A percentile compares a stretch with the other conserved stretches of the same genome.
phyloP scores from a whole-genome alignment of 2,329 filamentous ascomycete species.

The Talaromyces sp. region DNA sequence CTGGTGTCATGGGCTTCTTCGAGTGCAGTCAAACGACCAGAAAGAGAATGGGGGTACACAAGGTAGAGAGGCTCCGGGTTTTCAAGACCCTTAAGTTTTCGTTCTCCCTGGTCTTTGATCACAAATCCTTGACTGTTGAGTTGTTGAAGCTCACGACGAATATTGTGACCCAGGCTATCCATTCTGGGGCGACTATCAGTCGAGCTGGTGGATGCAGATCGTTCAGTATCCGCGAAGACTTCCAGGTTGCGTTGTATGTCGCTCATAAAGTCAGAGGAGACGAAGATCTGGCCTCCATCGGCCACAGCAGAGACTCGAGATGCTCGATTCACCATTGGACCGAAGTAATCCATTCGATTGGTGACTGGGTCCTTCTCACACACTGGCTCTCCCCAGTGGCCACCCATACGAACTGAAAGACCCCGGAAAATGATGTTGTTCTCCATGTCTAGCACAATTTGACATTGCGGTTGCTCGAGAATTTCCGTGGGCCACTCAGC shows the following conservation, averaged over 20 bases:
- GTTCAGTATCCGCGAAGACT: constrained; percentile 82
- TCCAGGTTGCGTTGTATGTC: constrained; percentile 92
- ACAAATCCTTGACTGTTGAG: constrained; percentile 92
- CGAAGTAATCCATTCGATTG: constrained; percentile 98
- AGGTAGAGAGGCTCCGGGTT: constrained; percentile 96
- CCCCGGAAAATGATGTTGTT: constrained; percentile 90
- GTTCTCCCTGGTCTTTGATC: constrained; percentile 93
- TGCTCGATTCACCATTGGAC: constrained; percentile 97
- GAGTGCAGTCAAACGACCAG: constrained; percentile 62
- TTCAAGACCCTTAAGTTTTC: constrained; percentile 93
- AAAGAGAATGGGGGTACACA: constrained; percentile 87
- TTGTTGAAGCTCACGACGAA: constrained; percentile 83
- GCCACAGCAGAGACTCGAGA: constrained; percentile 92
- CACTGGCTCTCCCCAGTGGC: constrained; percentile 92
- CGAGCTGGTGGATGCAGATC: constrained; percentile 66
- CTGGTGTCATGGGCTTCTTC: constrained; percentile 54
- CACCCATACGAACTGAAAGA: constrained; percentile 94
- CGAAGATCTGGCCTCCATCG: constrained; percentile 94
- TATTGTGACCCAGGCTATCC: constrained; percentile 72
- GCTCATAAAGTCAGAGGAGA: constrained; percentile 94
- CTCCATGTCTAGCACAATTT: constrained; percentile 79
- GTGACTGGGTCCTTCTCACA: constrained; percentile 96
- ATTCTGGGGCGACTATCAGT: constrained; percentile 73
- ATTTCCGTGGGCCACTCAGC: constrained; percentile 94
- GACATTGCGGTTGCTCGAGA: constrained; percentile 80